Conservation (phyloP, 495 filamentous ascomycete species). For the Tuber borchii region DNA sequence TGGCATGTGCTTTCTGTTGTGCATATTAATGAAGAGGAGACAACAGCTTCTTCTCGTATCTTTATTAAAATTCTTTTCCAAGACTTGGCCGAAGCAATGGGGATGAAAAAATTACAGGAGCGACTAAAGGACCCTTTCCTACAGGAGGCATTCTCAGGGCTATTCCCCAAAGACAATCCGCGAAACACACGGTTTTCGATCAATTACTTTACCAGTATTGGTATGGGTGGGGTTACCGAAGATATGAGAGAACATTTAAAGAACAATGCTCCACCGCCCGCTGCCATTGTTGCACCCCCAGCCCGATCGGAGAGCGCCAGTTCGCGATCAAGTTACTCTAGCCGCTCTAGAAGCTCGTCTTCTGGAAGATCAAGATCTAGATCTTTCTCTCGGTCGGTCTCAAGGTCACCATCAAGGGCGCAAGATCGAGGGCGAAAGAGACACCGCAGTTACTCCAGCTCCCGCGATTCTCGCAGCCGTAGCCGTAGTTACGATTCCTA, state of each 20-base stretch:
- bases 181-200: constrained; percentile 91
- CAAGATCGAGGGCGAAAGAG: constrained; percentile 15
- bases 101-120: constrained; percentile 67
- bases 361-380: constrained; percentile 45
- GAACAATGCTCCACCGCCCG: constrained; percentile 61
- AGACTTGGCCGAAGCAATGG: constrained; percentile 78
- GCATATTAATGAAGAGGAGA: constrained; percentile 92
- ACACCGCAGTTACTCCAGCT: constrained; percentile 36
- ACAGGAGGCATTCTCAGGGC: constrained; percentile 68
- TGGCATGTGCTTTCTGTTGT: constrained; percentile 84
- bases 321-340: constrained; percentile 61
- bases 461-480: constrained; percentile 13
- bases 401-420: constrained; percentile 20
- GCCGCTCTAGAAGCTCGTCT: constrained; percentile 43
- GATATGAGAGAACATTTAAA: constrained; percentile 87
- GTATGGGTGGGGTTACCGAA: constrained; percentile 89
- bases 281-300: constrained; percentile 59
- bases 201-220: constrained; percentile 98
- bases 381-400: constrained; percentile 29
- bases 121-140: constrained; percentile 71
- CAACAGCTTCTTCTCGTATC: constrained; percentile 87
- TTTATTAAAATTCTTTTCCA: constrained; percentile 98
- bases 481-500: constrained; percentile 17
- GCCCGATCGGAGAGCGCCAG: constrained; percentile 53
- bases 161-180: constrained; percentile 85